phyloP scores from a whole-genome alignment of 371 early-diverging fungal genomes.

The Circinella umbellata region DNA sequence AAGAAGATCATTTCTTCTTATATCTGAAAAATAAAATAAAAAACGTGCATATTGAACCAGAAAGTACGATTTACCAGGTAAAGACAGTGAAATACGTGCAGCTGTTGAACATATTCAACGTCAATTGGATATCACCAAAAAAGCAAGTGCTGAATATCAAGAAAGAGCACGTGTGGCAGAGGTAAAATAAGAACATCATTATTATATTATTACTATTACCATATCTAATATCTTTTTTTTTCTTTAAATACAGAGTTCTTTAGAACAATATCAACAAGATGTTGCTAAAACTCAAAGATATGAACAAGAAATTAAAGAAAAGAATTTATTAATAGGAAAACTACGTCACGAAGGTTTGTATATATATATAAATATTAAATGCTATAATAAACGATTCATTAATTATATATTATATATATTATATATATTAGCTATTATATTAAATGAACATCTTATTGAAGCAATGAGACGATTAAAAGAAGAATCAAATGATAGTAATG shows the following conservation, averaged over 20 bases:
- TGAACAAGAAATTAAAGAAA: constrained; percentile 77
- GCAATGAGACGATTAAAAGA: constrained; percentile 85
- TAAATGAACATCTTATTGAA: constrained; percentile 84
- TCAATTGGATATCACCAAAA: constrained; percentile 57
- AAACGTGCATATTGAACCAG: neutral
- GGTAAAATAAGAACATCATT: constrained; percentile 27
- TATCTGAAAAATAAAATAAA: no score
- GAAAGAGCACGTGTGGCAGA: constrained; percentile 66
- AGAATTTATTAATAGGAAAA: constrained; percentile 76
- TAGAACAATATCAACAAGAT: constrained; percentile 64
- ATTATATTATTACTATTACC: no score
- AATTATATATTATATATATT: neutral
- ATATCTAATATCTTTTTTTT: no score
- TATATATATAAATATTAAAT: neutral
- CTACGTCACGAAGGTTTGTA: constrained; percentile 73
- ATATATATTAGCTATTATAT: constrained; percentile 62
- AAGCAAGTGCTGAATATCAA: constrained; percentile 63
- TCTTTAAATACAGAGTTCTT: constrained; percentile 26
- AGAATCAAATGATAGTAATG: constrained; percentile 76
- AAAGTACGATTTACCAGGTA: constrained; percentile 25
- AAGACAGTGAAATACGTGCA: constrained; percentile 78
- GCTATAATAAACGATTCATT: neutral
- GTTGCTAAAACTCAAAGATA: constrained; percentile 65
- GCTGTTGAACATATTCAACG: constrained; percentile 74
- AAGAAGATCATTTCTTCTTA: neutral